Evolutionary conservation across 2,329 filamentous ascomycete genomes (phyloP), one percentile per base, ranked within the genome.

Genomic region (Coniella lustricola): DNA sequence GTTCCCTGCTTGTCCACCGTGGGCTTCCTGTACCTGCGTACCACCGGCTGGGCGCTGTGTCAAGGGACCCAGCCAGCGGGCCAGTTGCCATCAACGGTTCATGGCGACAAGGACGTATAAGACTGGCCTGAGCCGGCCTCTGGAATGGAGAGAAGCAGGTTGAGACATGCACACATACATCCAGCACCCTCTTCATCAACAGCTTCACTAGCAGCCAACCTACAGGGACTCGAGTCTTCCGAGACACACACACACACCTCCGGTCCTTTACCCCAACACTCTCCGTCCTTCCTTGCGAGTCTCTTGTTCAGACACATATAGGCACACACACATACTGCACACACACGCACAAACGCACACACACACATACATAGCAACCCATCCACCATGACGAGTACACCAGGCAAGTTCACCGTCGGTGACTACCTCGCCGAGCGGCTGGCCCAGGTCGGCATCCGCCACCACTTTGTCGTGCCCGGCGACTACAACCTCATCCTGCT

Each of bases 401-500:
- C 50, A 32, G 39, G 39, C 40, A 54, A 54, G 17, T 54, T 51
- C 49, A 60, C 58, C 17, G 57, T 60, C 44, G 58, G 58, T 48
- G 58, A 60, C 50, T 60, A 60, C 53, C 58, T 60, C 41, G 58
- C 58, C 48, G 55, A 60, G 40, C 56, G 58, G 47, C 48, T 60
- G 38, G 56, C 56, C 20, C 54, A 59, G 46, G 40, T 60, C 36
- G 58, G 58, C 48, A 45, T 54, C 32, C 51, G 52, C n/a, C 55
- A 60, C 44, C 55, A 60, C 51, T 60, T 60, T 29, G 56, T 59
- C 53, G 58, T 60, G 7, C 59, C 59, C 5, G 59, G 59, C 38
- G 59, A 62, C 52, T 62, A 59, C 59, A 62, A 61, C 52, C 56
- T 62, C 42, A 52, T 60, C 51, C 57, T 62, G 13, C 57, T 62